Evolutionary conservation across 225 moss, liverwort and hornwort species (phyloP), one percentile per base, ranked within the genome.

Genomic region (Physcomitrellopsis africana): DNA sequence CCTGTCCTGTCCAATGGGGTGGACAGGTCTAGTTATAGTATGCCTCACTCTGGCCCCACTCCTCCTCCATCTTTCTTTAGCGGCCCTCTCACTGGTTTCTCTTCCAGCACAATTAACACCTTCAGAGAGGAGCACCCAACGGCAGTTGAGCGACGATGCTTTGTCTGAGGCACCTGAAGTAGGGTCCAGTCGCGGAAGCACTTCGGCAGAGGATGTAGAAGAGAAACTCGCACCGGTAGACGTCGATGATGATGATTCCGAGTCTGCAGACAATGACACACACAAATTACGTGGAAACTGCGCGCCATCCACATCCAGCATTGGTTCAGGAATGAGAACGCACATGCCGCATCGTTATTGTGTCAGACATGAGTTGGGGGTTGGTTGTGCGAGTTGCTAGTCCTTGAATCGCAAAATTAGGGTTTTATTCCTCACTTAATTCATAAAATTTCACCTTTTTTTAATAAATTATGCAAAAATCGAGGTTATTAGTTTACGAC

Each of bases 351-450:
- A 32, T 16, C 76, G 87, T 0, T 82, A 67, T 45, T 75, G 82
- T 45, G 75, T 82, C 16, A 88, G 87, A 8, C 82, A 85, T 45
- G 87, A 85, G 75, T 54, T 85, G 2, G 77, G 82, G 3, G 15
- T 84, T 10, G 76, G 60, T 7, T 81, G 58, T 3, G 68, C n/a
- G n/a, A n/a, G n/a, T n/a, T n/a, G n/a, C n/a, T n/a, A n/a, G n/a
- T n/a, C n/a, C n/a, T n/a, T n/a, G n/a, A n/a, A n/a, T n/a, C n/a
- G n/a, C n/a, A n/a, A n/a, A n/a, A n/a, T n/a, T n/a, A n/a, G n/a
- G n/a, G n/a, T n/a, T n/a, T n/a, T n/a, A n/a, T n/a, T n/a, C n/a
- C n/a, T n/a, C n/a, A n/a, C n/a, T n/a, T n/a, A n/a, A n/a, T n/a
- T n/a, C n/a, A n/a, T n/a, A n/a, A n/a, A n/a, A n/a, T n/a, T n/a